Evolutionary conservation across 2,329 filamentous ascomycete genomes (phyloP).

Genomic region (Paramyrothecium roridum): DNA sequence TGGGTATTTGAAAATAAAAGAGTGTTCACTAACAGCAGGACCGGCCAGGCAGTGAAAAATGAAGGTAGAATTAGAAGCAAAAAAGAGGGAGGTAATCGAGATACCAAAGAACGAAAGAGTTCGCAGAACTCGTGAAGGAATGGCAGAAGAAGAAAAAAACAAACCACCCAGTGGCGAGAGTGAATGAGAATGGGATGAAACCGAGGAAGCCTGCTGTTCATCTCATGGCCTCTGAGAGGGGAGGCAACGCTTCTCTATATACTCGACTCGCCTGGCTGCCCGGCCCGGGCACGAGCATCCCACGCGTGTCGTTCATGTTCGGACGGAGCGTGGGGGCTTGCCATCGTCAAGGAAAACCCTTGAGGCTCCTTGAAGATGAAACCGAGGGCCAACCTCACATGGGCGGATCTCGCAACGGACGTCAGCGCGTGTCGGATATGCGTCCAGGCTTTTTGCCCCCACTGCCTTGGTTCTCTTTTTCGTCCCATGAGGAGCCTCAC

Average conservation of each 20-base stretch:
- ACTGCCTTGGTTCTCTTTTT: too few species aligned
- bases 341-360: not conserved
- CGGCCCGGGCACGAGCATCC: not conserved
- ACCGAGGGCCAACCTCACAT: not conserved
- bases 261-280: not conserved
- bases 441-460: not conserved
- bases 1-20: conserved; percentile 1
- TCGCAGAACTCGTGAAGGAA: not conserved
- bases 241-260: not conserved
- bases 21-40: not conserved
- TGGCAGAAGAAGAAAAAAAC: not conserved
- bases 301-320: not conserved
- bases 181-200: not conserved
- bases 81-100: conserved; percentile 1
- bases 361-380: not conserved
- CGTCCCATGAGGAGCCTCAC: not conserved
- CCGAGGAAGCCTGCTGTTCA: not conserved
- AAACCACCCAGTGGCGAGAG: not conserved
- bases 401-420: not conserved
- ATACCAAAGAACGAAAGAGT: not conserved
- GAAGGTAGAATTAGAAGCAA: not conserved
- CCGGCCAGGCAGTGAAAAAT: conserved; percentile 1
- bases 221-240: not conserved
- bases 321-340: not conserved
- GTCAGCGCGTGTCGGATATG: not conserved